Evolutionary conservation across 164 flowering plant species (phyloP).

Genomic region (Magnolia changhungtana): DNA sequence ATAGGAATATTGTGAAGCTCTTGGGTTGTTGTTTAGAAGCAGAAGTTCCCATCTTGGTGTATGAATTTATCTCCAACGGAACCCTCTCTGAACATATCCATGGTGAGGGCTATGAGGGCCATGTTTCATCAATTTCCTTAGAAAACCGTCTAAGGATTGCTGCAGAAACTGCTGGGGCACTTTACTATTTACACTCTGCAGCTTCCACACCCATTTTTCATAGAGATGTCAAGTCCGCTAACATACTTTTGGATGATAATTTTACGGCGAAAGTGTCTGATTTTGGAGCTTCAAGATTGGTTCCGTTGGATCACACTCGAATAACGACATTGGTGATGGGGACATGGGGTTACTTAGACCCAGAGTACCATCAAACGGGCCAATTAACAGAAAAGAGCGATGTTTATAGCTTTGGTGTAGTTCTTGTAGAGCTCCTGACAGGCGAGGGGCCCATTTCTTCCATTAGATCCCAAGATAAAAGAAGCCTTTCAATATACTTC

Average conservation of each 20-base stretch:
- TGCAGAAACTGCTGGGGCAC: neutral
- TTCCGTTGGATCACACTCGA: neutral
- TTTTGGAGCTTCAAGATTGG: slow-evolving; percentile 3
- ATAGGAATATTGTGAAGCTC: slow-evolving; percentile 7
- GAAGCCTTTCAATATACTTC: slow-evolving; percentile 5
- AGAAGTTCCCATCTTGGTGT: slow-evolving; percentile 2
- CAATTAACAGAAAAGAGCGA: slow-evolving; percentile 27
- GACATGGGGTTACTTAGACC: slow-evolving; percentile 31
- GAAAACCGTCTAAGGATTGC: neutral
- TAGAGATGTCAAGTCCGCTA: slow-evolving; percentile 26
- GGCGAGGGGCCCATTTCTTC: slow-evolving; percentile 15
- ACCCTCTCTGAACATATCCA: slow-evolving; percentile 4
- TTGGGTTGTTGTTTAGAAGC: slow-evolving; percentile 7
- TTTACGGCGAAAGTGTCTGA: neutral
- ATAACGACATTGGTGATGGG: slow-evolving; percentile 29
- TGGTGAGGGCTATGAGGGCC: neutral
- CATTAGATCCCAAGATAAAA: slow-evolving; percentile 7
- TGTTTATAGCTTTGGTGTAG: slow-evolving; percentile 29
- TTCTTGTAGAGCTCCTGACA: slow-evolving; percentile 22
- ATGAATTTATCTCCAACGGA: slow-evolving; percentile 1
- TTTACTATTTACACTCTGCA: neutral
- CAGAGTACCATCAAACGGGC: slow-evolving; percentile 27
- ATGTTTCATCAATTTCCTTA: neutral
- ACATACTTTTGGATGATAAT: slow-evolving; percentile 4
- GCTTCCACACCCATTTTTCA: slow-evolving; percentile 35